phyloP scores from a whole-genome alignment of 2,329 filamentous ascomycete genomes.

The Trichoderma gracile region DNA sequence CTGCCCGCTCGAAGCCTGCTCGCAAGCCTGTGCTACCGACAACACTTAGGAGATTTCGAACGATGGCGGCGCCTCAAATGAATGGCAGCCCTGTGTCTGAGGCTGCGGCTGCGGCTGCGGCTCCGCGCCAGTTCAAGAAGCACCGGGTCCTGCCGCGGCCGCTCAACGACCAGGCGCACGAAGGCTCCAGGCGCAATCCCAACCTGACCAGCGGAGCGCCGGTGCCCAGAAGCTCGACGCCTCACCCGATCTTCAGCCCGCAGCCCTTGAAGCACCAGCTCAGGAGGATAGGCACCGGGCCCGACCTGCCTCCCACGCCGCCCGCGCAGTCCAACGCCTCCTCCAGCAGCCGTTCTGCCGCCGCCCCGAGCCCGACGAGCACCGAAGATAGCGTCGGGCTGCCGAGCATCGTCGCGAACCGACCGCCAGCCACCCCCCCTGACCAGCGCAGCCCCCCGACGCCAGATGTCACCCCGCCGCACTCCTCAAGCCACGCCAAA shows the following conservation, averaged over 20 bases:
- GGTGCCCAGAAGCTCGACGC: constrained; percentile 30
- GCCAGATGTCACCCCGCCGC: constrained; percentile 73
- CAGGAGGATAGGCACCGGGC: constrained; percentile 46
- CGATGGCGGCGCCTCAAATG: constrained; percentile 23
- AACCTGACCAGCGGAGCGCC: constrained; percentile 36
- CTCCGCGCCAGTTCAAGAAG: constrained; percentile 46
- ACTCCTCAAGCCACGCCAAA: constrained; percentile 46
- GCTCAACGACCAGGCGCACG: constrained; percentile 32
- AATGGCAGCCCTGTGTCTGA: not conserved
- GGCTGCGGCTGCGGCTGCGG: constrained; percentile 5
- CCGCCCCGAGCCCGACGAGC: constrained; percentile 45
- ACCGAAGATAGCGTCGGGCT: constrained; percentile 43
- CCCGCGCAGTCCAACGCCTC: constrained; percentile 61
- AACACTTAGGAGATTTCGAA: constrained; percentile 23
- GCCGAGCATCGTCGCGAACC: constrained; percentile 42
- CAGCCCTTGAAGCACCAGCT: constrained; percentile 46
- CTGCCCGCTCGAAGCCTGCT: constrained; percentile 32
- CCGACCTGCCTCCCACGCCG: constrained; percentile 62
- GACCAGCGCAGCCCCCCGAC: constrained; percentile 70
- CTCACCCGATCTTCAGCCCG: constrained; percentile 42
- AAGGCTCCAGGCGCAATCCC: constrained; percentile 33
- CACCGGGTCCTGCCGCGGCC: constrained; percentile 48
- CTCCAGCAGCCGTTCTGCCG: constrained; percentile 51
- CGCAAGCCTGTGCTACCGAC: constrained; percentile 27
- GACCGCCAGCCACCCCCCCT: constrained; percentile 59